A percentile compares a stretch with the other conserved stretches of the same genome.
Conservation (phyloP, 2,329 filamentous ascomycete genomes). For the Fusarium keratoplasticum region DNA sequence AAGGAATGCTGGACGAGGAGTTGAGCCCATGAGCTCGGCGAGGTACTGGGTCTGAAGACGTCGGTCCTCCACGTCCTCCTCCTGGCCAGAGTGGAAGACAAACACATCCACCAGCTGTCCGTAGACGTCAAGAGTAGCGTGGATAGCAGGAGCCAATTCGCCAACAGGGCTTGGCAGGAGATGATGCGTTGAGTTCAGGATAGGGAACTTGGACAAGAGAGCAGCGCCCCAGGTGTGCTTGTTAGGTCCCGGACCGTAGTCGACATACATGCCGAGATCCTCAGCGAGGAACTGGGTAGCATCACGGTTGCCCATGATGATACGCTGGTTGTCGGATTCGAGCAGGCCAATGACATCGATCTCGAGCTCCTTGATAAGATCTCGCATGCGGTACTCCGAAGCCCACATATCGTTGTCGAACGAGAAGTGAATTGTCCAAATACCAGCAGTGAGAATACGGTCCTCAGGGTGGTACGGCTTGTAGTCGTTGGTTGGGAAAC, state of each 20-base stretch:
- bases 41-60: slow-evolving; percentile 89
- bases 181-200: slow-evolving; percentile 96
- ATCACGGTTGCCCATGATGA: slow-evolving; percentile 99
- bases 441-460: slow-evolving; percentile 90
- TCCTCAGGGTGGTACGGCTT: slow-evolving; percentile 88
- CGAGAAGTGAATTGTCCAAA: slow-evolving; percentile 99
- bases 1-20: slow-evolving; percentile 82
- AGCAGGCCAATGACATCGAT: slow-evolving; percentile 96
- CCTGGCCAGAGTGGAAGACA: slow-evolving; percentile 98
- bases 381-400: slow-evolving; percentile 91
- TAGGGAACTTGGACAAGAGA: slow-evolving; percentile 95
- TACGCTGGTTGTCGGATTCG: slow-evolving; percentile 92
- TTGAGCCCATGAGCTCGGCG: slow-evolving; percentile 86
- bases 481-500: slow-evolving; percentile 94
- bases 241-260: slow-evolving; percentile 96
- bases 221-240: slow-evolving; percentile 98
- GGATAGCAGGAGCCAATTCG: slow-evolving; percentile 94
- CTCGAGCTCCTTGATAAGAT: slow-evolving; percentile 92
- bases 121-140: slow-evolving; percentile 95
- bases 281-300: slow-evolving; percentile 95
- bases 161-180: slow-evolving; percentile 93
- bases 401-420: slow-evolving; percentile 99
- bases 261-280: slow-evolving; percentile 98
- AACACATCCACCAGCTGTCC: slow-evolving; percentile 92
- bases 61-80: slow-evolving; percentile 94